Percentiles rank a stretch among this genome's conserved stretches.
phyloP scores from a whole-genome alignment of 2,329 filamentous ascomycete species.

The Fusarium lyarnte region DNA sequence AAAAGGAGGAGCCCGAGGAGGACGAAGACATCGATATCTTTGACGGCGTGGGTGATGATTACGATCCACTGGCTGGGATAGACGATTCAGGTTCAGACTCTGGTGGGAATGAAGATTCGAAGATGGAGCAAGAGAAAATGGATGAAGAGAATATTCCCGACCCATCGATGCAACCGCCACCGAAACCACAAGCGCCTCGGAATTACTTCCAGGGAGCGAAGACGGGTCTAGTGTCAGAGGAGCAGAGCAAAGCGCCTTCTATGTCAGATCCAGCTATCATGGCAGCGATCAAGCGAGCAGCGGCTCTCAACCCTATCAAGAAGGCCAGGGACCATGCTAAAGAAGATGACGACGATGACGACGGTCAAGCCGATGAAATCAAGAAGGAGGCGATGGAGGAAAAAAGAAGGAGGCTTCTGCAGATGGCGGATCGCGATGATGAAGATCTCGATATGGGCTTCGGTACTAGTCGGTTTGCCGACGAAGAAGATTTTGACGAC shows the following conservation, averaged over 20 bases:
- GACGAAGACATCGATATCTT: constrained; percentile 72
- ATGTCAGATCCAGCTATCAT: constrained; percentile 81
- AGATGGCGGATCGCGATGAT: constrained; percentile 79
- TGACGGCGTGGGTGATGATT: constrained; percentile 72
- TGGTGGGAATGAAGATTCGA: constrained; percentile 51
- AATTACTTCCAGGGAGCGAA: constrained; percentile 73
- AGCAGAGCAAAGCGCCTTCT: constrained; percentile 61
- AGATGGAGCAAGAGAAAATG: constrained; percentile 32
- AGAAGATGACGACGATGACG: constrained; percentile 38
- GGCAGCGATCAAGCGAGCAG: constrained; percentile 87
- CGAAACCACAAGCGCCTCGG: constrained; percentile 53
- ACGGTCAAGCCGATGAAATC: constrained; percentile 53
- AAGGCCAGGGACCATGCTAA: constrained; percentile 46
- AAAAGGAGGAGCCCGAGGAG: constrained; percentile 57
- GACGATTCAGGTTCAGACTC: constrained; percentile 58
- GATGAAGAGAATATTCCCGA: constrained; percentile 34
- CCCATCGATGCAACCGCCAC: constrained; percentile 58
- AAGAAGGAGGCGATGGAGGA: constrained; percentile 68
- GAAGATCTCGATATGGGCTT: constrained; percentile 96
- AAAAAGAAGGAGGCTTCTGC: constrained; percentile 78
- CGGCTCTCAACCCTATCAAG: constrained; percentile 65
- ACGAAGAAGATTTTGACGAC: constrained; percentile 84
- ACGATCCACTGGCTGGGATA: constrained; percentile 72
- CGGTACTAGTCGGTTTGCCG: constrained; percentile 85
- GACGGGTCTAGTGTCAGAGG: constrained; percentile 62